Percentiles rank a stretch among this genome's conserved stretches.
phyloP scores from a whole-genome alignment of 176 grass and related monocot species.

The Juncus effusus region DNA sequence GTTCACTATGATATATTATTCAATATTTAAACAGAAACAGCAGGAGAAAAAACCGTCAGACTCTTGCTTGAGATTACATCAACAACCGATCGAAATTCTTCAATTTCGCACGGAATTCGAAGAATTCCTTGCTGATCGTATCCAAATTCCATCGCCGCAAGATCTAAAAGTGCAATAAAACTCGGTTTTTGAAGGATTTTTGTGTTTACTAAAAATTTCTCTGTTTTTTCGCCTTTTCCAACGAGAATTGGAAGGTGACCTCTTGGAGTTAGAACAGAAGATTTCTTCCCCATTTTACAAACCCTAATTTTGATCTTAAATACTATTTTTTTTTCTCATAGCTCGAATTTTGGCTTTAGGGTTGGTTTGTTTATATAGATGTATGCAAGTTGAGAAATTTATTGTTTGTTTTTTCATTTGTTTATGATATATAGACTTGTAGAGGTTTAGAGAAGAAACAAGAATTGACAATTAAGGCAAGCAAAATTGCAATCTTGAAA shows the following conservation, averaged over 20 bases:
- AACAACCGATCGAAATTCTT: slow-evolving; percentile 20
- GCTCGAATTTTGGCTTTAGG: slow-evolving; percentile 3
- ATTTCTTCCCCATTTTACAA: slow-evolving; percentile 22
- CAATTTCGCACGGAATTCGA: slow-evolving; percentile 41
- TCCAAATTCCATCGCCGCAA: slow-evolving; percentile 46
- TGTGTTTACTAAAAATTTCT: slow-evolving; percentile 27
- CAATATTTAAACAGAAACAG: too few species aligned
- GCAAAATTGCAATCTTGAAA: not conserved
- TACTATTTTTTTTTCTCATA: not conserved
- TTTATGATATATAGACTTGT: not conserved
- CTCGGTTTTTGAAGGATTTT: slow-evolving; percentile 35
- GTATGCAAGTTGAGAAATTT: not conserved
- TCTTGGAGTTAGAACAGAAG: slow-evolving; percentile 17
- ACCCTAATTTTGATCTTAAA: not conserved
- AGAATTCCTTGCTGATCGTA: slow-evolving; percentile 49
- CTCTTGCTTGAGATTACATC: slow-evolving; percentile 27
- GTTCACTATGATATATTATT: too few species aligned
- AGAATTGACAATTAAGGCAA: not conserved
- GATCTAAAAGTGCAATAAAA: slow-evolving; percentile 42
- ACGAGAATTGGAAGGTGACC: slow-evolving; percentile 40
- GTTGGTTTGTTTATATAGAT: slow-evolving; percentile 13
- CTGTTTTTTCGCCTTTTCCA: slow-evolving; percentile 19
- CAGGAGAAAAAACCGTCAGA: not conserved
- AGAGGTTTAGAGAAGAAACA: too few species aligned
- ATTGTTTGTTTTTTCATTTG: not conserved